Evolutionary conservation across 345 rosid species (phyloP), one percentile per base, ranked within the genome.

Genomic region (Acer campestre): DNA sequence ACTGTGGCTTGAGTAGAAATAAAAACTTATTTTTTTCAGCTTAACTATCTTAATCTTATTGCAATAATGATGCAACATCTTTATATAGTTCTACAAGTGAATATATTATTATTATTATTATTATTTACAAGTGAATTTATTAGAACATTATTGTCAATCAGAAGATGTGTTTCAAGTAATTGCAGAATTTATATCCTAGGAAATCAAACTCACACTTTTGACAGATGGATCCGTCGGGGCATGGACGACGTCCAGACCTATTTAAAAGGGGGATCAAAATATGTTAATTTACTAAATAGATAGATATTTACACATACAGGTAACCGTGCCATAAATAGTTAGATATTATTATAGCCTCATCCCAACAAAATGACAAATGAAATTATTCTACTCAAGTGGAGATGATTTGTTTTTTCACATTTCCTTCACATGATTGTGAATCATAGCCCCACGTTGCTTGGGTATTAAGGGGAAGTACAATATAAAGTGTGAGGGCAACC

Each of bases 181-280:
- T 35, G 7, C 51, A 67, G 4, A 38, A 4, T 44, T 38, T 53
- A 65, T 11, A 27, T 29, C n/a, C 40, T 6, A 42, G 67, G 23
- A 53, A 42, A 53, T 62, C 44, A 13, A 58, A 25, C 90, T 87
- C 77, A 87, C 90, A 59, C 53, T 42, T 65, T 16, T 84, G 63
- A 75, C 90, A 87, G 40, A 10, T 64, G 73, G 85, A 72, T 59
- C 75, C 70, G 6, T 75, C 73, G 77, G n/a, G 20, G 83, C 90
- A 87, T 46, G 84, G 83, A 67, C 78, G 51, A 16, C 12, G 44
- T 74, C 82, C 73, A 22, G 58, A 70, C 64, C 89, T 86, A 70
- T 10, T 61, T 18, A 62, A 55, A 53, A 23, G 11, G 68, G 51
- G 53, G 11, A 22, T 61, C 2, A 6, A 70, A 44, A 62, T 12